Percentiles rank a stretch among this genome's conserved stretches.
phyloP scores from a whole-genome alignment of 305 asterid species.

The Coffea humblotiana region DNA sequence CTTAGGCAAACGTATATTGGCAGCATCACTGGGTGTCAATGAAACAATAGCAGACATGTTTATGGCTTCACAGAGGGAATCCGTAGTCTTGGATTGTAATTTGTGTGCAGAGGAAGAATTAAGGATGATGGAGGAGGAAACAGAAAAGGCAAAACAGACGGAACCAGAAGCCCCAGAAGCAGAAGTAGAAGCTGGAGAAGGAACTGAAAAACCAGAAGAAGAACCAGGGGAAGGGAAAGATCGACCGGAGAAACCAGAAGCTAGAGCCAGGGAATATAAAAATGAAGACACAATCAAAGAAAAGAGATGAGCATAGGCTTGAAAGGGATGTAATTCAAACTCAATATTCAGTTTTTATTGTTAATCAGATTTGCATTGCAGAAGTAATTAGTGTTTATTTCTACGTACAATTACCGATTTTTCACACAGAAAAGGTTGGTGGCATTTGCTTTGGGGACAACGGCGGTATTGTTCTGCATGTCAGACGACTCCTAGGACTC shows the following conservation, averaged over 20 bases:
- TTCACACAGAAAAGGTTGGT: neutral
- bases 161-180: slow-evolving; percentile 32
- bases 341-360: neutral
- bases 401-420: neutral
- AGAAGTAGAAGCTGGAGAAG: neutral
- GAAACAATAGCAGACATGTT: slow-evolving; percentile 47
- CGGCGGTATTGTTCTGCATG: too few relatives aligned
- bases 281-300: neutral
- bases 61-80: slow-evolving; percentile 35
- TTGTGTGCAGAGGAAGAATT: slow-evolving; percentile 84
- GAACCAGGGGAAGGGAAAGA: slow-evolving; percentile 12
- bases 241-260: neutral
- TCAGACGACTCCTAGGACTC: too few relatives aligned
- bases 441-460: too few relatives aligned
- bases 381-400: neutral
- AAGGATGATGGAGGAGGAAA: slow-evolving; percentile 57
- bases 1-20: slow-evolving; percentile 51
- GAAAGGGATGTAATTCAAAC: neutral
- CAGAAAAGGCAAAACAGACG: slow-evolving; percentile 24
- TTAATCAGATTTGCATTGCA: neutral
- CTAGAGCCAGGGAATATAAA: neutral
- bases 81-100: slow-evolving; percentile 56
- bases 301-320: neutral
- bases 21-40: slow-evolving; percentile 42
- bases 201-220: too few relatives aligned